Evolutionary conservation across 179 eudicot genomes (phyloP), one percentile per base, ranked within the genome.

Genomic region (Camellia oleifera): DNA sequence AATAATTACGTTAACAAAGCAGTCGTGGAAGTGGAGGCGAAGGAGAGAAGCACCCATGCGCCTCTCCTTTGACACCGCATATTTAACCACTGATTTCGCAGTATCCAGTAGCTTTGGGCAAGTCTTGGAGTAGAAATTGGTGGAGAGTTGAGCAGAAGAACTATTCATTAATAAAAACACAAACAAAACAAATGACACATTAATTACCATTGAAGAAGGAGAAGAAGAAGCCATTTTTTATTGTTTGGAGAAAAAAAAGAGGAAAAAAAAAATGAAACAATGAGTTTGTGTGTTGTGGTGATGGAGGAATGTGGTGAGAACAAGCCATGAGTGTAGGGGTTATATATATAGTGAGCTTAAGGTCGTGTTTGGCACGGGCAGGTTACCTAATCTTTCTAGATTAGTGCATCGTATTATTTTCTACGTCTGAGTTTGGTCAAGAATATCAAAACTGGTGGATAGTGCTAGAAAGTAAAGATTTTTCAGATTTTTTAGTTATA

Each of bases 21-120:
- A 77, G 72, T 77, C 80, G 15, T 77, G 74, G 78, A 76, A 76
- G 67, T 44, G 57, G 44, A 76, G 69, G 58, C 78, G 78, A 46
- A 76, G 69, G 18, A 68, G 74, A 54, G 80, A 77, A 77, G 80
- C 80, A 20, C 80, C 80, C 74, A 77, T 77, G 52, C 80, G 80
- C 74, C 53, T 67, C 18, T 77, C 80, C n/a, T 77, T 68, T 0
- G 80, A 32, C 53, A 77, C 80, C 7, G 80, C 80, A 63, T 52
- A 66, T 8, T 50, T 8, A 66, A 77, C 80, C 54, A 52, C 80
- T 12, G 50, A 15, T 12, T n/a, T 42, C 0, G 54, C 74, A 0
- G 80, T 53, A 0, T 9, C n/a, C 3, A 68, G 14, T 17, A 77
- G 3, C 9, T 77, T 67, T 8, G 80, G 80, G 68, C 80, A 77